These are phyloP conservation scores for Heterobasidion annosum DNA, from an alignment of 1,284 basidiomycete species.

Conservation along the genomic window DNA sequence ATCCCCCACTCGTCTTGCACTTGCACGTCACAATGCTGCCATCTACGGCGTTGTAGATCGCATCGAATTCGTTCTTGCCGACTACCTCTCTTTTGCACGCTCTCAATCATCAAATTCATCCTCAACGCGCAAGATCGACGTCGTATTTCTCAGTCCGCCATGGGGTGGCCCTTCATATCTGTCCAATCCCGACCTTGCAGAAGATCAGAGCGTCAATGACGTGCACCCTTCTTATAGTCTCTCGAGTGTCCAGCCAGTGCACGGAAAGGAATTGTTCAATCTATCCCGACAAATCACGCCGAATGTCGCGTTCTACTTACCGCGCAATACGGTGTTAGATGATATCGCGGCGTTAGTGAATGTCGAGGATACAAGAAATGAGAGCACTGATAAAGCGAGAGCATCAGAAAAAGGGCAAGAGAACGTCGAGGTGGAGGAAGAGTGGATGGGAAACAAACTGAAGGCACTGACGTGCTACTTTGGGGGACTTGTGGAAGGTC, in stretches of 20 bases:
- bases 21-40: slow-evolving; percentile 87
- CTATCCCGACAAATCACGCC: slow-evolving; percentile 62
- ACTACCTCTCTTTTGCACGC: slow-evolving; percentile 76
- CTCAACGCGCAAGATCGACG: slow-evolving; percentile 50
- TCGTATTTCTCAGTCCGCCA: slow-evolving; percentile 87
- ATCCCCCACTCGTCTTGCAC: slow-evolving; percentile 72
- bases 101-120: slow-evolving; percentile 14
- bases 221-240: slow-evolving; percentile 59
- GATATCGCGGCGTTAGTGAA: slow-evolving; percentile 59
- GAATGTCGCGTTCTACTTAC: slow-evolving; percentile 87
- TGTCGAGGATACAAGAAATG: neutral
- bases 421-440: slow-evolving; percentile 77
- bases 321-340: slow-evolving; percentile 54
- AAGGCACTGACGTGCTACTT: slow-evolving; percentile 82
- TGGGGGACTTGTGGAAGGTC: slow-evolving; percentile 61
- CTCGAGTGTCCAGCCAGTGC: slow-evolving; percentile 67
- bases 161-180: slow-evolving; percentile 85
- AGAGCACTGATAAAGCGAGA: neutral
- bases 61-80: slow-evolving; percentile 89
- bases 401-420: slow-evolving; percentile 19
- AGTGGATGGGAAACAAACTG: slow-evolving; percentile 81
- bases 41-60: slow-evolving; percentile 91
- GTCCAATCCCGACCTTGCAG: slow-evolving; percentile 11
- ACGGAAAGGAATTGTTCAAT: slow-evolving; percentile 73
- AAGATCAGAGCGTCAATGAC: slow-evolving; percentile 2